Evolutionary conservation across 768 basidiomycete genomes (phyloP).

Genomic region (Panaeolus cyanescens): DNA sequence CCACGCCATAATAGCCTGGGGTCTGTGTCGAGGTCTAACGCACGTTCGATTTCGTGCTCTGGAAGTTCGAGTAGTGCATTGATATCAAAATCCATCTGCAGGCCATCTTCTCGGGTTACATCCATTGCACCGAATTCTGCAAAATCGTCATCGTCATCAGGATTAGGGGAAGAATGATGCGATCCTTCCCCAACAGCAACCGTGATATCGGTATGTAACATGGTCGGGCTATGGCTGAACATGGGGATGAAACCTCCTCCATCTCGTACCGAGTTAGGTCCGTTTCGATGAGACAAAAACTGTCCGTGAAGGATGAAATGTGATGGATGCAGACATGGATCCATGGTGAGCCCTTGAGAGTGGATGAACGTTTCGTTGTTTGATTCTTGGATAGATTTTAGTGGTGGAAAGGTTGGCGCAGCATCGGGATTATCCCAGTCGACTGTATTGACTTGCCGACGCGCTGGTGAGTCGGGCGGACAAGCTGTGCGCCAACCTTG

Average conservation of each 20-base stretch:
- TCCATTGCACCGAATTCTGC: too few relatives aligned
- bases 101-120: too few relatives aligned
- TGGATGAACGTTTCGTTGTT: slow-evolving; percentile 45
- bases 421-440: slow-evolving; percentile 22
- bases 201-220: slow-evolving; percentile 56
- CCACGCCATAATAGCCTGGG: slow-evolving; percentile 71
- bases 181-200: slow-evolving; percentile 26
- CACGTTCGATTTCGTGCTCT: background rate
- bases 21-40: slow-evolving; percentile 26
- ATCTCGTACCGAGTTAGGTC: slow-evolving; percentile 41
- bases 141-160: background rate
- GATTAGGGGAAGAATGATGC: background rate
- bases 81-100: background rate
- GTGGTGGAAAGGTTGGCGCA: slow-evolving; percentile 1
- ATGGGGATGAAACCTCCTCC: slow-evolving; percentile 40
- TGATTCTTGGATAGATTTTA: slow-evolving; percentile 13
- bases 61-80: background rate
- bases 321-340: slow-evolving; percentile 46
- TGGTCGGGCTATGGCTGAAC: slow-evolving; percentile 50
- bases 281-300: slow-evolving; percentile 48
- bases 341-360: slow-evolving; percentile 43
- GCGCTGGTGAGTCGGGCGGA: slow-evolving; percentile 34
- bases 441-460: slow-evolving; percentile 17
- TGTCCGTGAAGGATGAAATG: slow-evolving; percentile 46
- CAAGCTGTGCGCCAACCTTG: slow-evolving; percentile 47